Base-by-base conservation (phyloP, 2,329 filamentous ascomycete genomes). In the Graphiopsis chlorocephala region DNA sequence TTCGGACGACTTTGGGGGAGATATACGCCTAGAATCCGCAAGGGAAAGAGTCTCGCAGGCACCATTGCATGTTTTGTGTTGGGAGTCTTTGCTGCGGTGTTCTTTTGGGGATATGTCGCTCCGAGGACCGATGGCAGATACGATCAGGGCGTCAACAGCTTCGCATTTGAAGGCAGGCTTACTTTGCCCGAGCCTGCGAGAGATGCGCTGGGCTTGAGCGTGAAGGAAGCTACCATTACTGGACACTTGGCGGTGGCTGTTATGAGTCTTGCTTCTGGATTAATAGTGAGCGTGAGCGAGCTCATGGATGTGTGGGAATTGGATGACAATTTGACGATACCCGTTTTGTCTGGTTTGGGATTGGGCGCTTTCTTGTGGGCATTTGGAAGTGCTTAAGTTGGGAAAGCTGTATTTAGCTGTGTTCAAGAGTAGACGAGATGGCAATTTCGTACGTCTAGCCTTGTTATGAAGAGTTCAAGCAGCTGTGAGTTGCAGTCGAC, bases 301-400 rank as follows among this genome's bases (percentile, higher is more conserved):
- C 90, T 94, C 17, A 84, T 97, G 53, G 93, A 99, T 79, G 74
- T 98, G 0, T 97, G 93, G 76, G 92, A 93, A 56, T 93, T 92
- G 90, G 95, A 99, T 74, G 95, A 99, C 79, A 99, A 99, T 78
- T 82, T 99, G 72, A 98, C 94, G 58, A 99, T 99, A 77, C 95
- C 95, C 2, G 88, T 96, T 28, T 83, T 99, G 58, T 97, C 92
- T 75, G 93, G 93, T 26, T 79, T 92, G 53, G 93, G 93, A 7
- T 88, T 99, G 67, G 97, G 91, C 89, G 90, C 90, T 0, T 97
- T 99, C 77, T 83, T 98, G 72, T 96, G 91, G 80, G 77, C 93
- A 57, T 97, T 97, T 83, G 89, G 89, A 12, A 62, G 47, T 45
- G 60, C 58, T 26, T 61, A n/a, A 14, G 11, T 10, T 6, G 11